Base-by-base conservation (phyloP, 139 green algal genomes). In the Chlamydomonas sp. region DNA sequence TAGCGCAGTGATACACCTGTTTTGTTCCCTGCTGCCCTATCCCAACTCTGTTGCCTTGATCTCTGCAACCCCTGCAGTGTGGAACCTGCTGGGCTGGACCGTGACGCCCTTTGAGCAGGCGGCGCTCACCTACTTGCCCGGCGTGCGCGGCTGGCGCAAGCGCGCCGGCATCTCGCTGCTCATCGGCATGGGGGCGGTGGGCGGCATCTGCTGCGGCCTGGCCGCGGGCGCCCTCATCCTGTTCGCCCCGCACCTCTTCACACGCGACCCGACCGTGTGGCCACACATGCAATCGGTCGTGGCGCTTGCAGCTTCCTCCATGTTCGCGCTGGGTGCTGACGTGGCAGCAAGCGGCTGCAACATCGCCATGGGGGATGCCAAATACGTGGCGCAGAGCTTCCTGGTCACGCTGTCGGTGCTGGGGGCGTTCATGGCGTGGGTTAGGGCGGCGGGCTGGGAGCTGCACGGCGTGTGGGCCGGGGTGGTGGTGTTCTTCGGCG, bases 401-500 rank as follows among this genome's bases (percentile, higher is more conserved):
- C 61, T 91, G 2, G 63, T 94, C 60, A 96, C 93, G n/a, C 72
- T 96, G 57, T 61, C 57, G 5, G 80, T 68, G 4, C 83, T 97
- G 9, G 80, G 72, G 20, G 86, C 10, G 0, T 97, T 94, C 86
- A 88, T 96, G 68, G 89, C 49, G 59, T 76, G 83, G 58, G 80
- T 78, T 1, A 71, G 86, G 7, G n/a, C 63, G 49, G 49, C 63
- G n/a, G 88, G 73, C 59, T 91, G 90, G 88, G 85, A 91, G 58
- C 81, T 97, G 58, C 72, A 69, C 3, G 91, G 86, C 5, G 95
- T 96, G 59, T 97, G 95, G 95, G 92, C 85, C 67, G 95, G 94
- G 5, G 63, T 97, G 9, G 81, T 91, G 58, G 61, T 93, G 3
- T 97, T 97, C 72, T 97, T 97, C 78, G 77, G 79, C 6, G 14